Base-by-base conservation (phyloP, 106 monocot species). In the Amphibolis antarctica region DNA sequence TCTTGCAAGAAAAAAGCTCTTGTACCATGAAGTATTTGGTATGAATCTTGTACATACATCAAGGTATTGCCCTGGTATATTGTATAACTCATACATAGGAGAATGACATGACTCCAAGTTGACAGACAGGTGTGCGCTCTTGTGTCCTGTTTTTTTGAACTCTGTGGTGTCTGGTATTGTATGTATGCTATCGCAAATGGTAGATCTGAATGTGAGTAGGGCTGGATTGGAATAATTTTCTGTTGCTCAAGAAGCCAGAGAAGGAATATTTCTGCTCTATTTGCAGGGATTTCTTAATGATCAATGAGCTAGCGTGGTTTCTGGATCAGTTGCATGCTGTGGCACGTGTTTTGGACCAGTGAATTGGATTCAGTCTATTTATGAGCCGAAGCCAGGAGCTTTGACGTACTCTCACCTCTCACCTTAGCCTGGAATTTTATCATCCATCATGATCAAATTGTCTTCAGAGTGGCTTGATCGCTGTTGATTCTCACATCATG, bases 21-120 rank as follows among this genome's bases (percentile, higher is more conserved):
- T 13, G 23, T 55, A 24, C 55, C 10, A 14, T 12, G 26, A 28
- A 26, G 57, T 5, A 6, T 53, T 53, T 4, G 27, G 57, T 29
- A 57, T 57, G n/a, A n/a, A 57, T 57, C 17, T 57, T 57, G 28
- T 57, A 28, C 26, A 25, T 57, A 30, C 14, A 30, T 57, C 15
- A 28, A 14, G 57, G 29, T 30, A 28, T 28, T 57, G 17, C 24
- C 12, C 57, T 9, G 28, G 15, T n/a, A n/a, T n/a, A n/a, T n/a
- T n/a, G 26, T 28, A 27, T 57, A 13, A n/a, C n/a, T 25, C 26
- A 14, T 57, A 28, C 15, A 27, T n/a, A n/a, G n/a, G n/a, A 12
- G 29, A 57, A 28, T 10, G 57, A 27, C 12, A 26, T 13, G 9
- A 28, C 27, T 57, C 28, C 29, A 15, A 5, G 57, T 57, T 57